Evolutionary conservation across 2,329 filamentous ascomycete genomes (phyloP).

Genomic region (Diaporthe sp.): DNA sequence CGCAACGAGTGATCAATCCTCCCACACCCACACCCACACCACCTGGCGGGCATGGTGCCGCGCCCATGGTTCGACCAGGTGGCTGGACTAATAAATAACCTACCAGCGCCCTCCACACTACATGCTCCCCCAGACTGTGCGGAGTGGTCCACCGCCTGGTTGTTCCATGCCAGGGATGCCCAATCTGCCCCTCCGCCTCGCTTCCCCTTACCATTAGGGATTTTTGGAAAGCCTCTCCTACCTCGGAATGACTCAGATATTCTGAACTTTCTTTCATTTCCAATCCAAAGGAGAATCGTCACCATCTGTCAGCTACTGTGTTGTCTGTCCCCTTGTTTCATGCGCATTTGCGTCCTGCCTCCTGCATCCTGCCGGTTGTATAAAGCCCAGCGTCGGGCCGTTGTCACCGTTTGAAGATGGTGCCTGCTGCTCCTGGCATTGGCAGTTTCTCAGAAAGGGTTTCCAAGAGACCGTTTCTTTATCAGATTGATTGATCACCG

Average conservation of each 20-base stretch:
- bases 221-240: slow-evolving; percentile 28
- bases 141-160: slow-evolving; percentile 12
- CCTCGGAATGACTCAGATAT: slow-evolving; percentile 39
- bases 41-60: slow-evolving; percentile 17
- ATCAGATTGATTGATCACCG: background rate
- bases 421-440: background rate
- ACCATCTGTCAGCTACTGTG: slow-evolving; percentile 1
- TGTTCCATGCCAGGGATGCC: slow-evolving; percentile 19
- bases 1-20: slow-evolving; percentile 17
- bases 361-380: background rate
- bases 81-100: slow-evolving; percentile 23
- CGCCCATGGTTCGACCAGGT: slow-evolving; percentile 22
- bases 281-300: slow-evolving; percentile 2
- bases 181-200: slow-evolving; percentile 31
- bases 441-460: background rate
- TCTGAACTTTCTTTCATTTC: slow-evolving; percentile 31
- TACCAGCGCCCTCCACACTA: slow-evolving; percentile 26
- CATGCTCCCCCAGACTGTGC: slow-evolving; percentile 22
- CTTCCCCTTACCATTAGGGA: slow-evolving; percentile 36
- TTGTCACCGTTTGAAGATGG: slow-evolving; percentile 25
- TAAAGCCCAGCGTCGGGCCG: slow-evolving; percentile 27
- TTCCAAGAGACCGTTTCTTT: slow-evolving; percentile 3
- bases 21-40: slow-evolving; percentile 1
- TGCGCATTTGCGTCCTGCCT: slow-evolving; percentile 34
- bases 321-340: background rate